A percentile compares a stretch with the other conserved stretches of the same genome.
phyloP scores from a whole-genome alignment of 2,329 filamentous ascomycete genomes.

The Aspergillus sojae region DNA sequence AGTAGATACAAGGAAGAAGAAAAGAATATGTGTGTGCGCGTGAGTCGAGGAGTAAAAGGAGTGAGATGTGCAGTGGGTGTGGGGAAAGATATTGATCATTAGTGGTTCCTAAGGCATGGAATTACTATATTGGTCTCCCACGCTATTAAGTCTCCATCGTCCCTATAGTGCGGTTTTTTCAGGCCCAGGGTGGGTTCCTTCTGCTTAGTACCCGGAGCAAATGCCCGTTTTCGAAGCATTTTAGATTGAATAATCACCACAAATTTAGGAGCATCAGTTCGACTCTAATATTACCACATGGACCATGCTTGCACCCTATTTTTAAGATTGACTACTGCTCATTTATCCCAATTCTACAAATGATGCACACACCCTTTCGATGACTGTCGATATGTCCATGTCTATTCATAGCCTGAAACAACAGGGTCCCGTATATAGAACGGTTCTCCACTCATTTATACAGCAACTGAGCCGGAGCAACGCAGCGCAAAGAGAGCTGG shows the following conservation, averaged over 20 bases:
- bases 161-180: background rate
- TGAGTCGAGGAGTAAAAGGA: conserved; percentile 5
- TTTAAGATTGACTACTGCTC: background rate
- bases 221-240: background rate
- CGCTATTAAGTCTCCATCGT: background rate
- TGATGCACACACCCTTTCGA: background rate
- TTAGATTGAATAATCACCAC: background rate
- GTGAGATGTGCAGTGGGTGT: conserved; percentile 11
- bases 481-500: background rate
- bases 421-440: background rate
- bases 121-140: background rate
- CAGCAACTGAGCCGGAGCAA: background rate
- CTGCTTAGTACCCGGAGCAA: background rate
- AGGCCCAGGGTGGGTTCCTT: background rate
- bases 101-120: conserved; percentile 1
- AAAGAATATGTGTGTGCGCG: background rate
- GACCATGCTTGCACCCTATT: background rate
- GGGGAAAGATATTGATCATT: conserved; percentile 11
- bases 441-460: background rate
- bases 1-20: background rate
- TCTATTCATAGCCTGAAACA: conserved; percentile 2
- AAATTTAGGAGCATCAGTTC: background rate
- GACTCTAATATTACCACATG: background rate
- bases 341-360: background rate
- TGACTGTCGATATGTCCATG: background rate